Percentiles rank a stretch among this genome's conserved stretches.
Conservation (phyloP, 192 early-diverging fungal genomes). For the Backusella mclennaniae region DNA sequence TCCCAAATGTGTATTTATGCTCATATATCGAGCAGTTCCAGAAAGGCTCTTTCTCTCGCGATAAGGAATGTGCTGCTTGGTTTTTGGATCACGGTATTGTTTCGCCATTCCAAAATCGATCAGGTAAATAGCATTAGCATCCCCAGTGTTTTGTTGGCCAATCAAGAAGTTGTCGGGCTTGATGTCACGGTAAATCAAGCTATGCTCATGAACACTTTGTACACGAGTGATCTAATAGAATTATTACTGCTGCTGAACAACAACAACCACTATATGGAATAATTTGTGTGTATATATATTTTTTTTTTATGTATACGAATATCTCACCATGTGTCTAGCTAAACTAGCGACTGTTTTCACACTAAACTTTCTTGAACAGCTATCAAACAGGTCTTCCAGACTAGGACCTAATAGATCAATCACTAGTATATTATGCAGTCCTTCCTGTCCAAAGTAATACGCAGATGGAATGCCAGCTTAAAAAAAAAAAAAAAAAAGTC, state of each 20-base stretch:
- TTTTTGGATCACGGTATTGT: constrained; percentile 95
- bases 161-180: constrained; percentile 99
- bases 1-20: constrained; percentile 97
- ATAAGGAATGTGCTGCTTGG: constrained; percentile 96
- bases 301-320: not conserved
- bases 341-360: constrained; percentile 96
- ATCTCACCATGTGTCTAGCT: constrained; percentile 88
- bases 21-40: constrained; percentile 98
- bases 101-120: constrained; percentile 99
- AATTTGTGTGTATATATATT: too few relatives aligned
- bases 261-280: not conserved
- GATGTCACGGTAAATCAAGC: constrained; percentile 96
- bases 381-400: constrained; percentile 96
- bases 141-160: constrained; percentile 65
- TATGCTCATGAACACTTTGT: constrained; percentile 91
- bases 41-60: constrained; percentile 91
- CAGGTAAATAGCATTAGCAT: constrained; percentile 74
- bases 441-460: constrained; percentile 97
- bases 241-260: not conserved
- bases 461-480: constrained; percentile 83
- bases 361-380: constrained; percentile 87
- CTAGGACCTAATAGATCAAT: constrained; percentile 93
- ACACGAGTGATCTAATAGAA: constrained; percentile 62
- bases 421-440: constrained; percentile 91
- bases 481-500: constrained; percentile 5